phyloP scores from a whole-genome alignment of 306 rosid species.

The Pyrus pyrifolia region DNA sequence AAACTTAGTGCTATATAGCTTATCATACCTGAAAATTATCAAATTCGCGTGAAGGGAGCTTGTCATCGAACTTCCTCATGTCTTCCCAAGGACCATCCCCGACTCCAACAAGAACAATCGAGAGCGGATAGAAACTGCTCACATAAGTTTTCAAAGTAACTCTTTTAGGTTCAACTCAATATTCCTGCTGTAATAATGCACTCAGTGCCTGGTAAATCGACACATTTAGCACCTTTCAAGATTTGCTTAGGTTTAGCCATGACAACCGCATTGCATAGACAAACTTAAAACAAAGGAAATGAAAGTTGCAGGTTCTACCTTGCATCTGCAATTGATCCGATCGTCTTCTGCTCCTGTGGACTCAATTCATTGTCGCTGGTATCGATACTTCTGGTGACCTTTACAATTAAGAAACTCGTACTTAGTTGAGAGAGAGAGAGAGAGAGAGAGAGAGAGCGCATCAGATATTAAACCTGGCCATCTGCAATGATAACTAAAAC shows the following conservation, averaged over 20 bases:
- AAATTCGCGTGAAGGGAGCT: slow-evolving; percentile 64
- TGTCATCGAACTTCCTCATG: slow-evolving; percentile 86
- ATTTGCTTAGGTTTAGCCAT: not conserved
- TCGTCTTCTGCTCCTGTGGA: slow-evolving; percentile 76
- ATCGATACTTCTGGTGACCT: slow-evolving; percentile 69
- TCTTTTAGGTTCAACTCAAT: slow-evolving; percentile 6
- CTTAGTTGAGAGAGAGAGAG: not conserved
- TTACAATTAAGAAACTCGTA: slow-evolving; percentile 14
- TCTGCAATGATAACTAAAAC: slow-evolving; percentile 79
- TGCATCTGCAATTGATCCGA: slow-evolving; percentile 64
- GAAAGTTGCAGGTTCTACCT: slow-evolving; percentile 36
- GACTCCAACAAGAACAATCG: slow-evolving; percentile 82
- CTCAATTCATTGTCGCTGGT: slow-evolving; percentile 46
- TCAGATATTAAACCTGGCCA: slow-evolving; percentile 56
- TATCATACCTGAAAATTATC: slow-evolving; percentile 78
- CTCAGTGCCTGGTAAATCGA: not conserved
- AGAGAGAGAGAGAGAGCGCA: not conserved
- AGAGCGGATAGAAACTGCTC: slow-evolving; percentile 64
- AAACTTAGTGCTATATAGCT: not conserved
- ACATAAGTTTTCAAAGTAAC: slow-evolving; percentile 10
- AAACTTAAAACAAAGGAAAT: not conserved
- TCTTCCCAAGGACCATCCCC: slow-evolving; percentile 99
- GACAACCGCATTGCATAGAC: not conserved
- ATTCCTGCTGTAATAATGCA: not conserved
- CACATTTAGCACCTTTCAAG: not conserved